Evolutionary conservation across 2,329 filamentous ascomycete genomes (phyloP), one percentile per base, ranked within the genome.

Genomic region (Cladorrhinum sp.): DNA sequence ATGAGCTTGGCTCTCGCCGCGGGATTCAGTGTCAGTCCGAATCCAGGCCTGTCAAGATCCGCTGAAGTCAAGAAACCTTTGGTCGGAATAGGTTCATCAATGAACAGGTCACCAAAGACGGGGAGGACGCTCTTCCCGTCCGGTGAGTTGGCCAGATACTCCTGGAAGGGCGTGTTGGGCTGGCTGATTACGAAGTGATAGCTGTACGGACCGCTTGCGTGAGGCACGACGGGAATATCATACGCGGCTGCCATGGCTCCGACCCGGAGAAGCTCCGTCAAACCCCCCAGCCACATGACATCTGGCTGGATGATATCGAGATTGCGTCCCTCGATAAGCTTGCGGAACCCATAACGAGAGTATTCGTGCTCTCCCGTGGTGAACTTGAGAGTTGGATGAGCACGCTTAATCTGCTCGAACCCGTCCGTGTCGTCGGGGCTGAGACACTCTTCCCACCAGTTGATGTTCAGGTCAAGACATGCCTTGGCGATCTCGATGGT

Each of bases 371-470:
- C 93, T 66, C 93, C 93, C 1, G 93, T 96, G 18, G 93, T 97
- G 79, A 97, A 97, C 76, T 96, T 96, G 76, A 93, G 81, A 1
- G 88, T 89, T 0, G 93, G 93, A 72, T 96, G 92, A 1, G 93
- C 93, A 54, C 88, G 86, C 82, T 97, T 97, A 78, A 97, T 87
- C 73, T 92, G 86, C 66, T 86, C 89, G 70, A 96, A 96, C 59
- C 93, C 93, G 69, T 96, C 93, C 52, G 90, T 91, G 78, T 97
- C 93, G 75, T 97, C 93, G 10, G 93, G 93, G 27, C 88, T 90
- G 64, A 97, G 79, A 66, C 92, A 96, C 79, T 97, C 93, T 78
- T 97, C 93, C 92, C 92, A 96, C 93, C 93, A 97, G 79, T 96
- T 92, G 73, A 97, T 93, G 75, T 93, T 84, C 66, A 96, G 83